These are phyloP conservation scores for Madurella fahalii DNA, from an alignment of 2,329 filamentous ascomycete genomes.

Conservation along the genomic window DNA sequence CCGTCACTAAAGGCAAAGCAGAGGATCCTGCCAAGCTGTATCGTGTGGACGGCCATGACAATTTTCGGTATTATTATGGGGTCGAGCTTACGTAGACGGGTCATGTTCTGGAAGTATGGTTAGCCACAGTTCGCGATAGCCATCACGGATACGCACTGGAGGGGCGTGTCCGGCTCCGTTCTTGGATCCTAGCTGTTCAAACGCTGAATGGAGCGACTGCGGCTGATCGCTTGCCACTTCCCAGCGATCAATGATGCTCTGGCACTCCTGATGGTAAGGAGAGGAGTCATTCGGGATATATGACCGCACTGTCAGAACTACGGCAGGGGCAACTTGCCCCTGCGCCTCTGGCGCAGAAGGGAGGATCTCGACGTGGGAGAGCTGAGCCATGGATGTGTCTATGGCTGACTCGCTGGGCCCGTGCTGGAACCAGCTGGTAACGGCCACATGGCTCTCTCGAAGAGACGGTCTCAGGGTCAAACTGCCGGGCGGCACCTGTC, in stretches of 20 bases:
- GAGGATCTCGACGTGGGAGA: slow-evolving; percentile 73
- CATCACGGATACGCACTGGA: slow-evolving; percentile 14
- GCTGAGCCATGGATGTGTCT: slow-evolving; percentile 52
- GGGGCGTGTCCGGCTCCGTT: slow-evolving; percentile 52
- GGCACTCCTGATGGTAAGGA: slow-evolving; percentile 58
- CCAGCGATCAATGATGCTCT: slow-evolving; percentile 80
- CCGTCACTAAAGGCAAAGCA: slow-evolving; percentile 76
- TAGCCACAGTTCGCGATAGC: background rate
- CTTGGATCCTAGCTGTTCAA: slow-evolving; percentile 65
- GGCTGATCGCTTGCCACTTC: slow-evolving; percentile 64
- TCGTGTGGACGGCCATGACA: slow-evolving; percentile 62
- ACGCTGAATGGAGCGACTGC: slow-evolving; percentile 68
- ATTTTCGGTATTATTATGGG: slow-evolving; percentile 67
- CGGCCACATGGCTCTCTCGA: slow-evolving; percentile 52
- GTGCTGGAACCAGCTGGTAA: slow-evolving; percentile 53
- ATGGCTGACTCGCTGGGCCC: slow-evolving; percentile 41
- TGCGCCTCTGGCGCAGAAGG: slow-evolving; percentile 52
- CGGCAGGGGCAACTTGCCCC: slow-evolving; percentile 39
- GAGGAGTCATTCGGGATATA: slow-evolving; percentile 50
- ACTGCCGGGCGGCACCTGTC: slow-evolving; percentile 45
- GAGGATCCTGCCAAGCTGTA: slow-evolving; percentile 68
- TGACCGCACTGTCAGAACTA: slow-evolving; percentile 71
- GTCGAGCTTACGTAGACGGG: slow-evolving; percentile 58
- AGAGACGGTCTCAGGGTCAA: slow-evolving; percentile 50
- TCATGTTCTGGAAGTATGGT: slow-evolving; percentile 24